Evolutionary conservation across 352 stramenopile genomes (phyloP).

Genomic region (Pythium pyrilobum): DNA sequence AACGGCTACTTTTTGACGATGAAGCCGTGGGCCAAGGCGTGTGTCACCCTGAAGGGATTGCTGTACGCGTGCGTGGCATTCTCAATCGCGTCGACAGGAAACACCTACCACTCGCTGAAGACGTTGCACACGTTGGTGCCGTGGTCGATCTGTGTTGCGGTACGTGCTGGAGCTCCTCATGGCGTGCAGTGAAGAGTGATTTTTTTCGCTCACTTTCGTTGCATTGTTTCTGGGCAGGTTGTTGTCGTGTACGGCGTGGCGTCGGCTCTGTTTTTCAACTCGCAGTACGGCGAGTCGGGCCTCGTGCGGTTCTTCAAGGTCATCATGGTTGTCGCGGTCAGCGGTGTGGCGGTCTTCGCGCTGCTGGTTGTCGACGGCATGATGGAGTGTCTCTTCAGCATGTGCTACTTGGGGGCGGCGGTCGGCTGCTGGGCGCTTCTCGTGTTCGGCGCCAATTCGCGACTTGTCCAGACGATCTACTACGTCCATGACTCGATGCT

Average conservation of each 20-base stretch:
- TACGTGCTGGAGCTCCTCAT: not conserved
- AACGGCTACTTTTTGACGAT: slow-evolving; percentile 86
- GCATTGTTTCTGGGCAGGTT: not conserved
- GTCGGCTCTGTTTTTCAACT: slow-evolving; percentile 28
- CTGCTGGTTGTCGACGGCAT: slow-evolving; percentile 57
- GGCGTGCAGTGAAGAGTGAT: not conserved
- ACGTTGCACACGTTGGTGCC: slow-evolving; percentile 27
- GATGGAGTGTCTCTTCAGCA: slow-evolving; percentile 74
- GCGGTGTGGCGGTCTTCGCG: slow-evolving; percentile 1
- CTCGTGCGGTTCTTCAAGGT: slow-evolving; percentile 36
- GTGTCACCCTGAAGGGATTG: slow-evolving; percentile 78
- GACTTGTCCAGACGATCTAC: slow-evolving; percentile 84
- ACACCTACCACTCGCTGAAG: slow-evolving; percentile 29
- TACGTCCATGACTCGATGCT: slow-evolving; percentile 89
- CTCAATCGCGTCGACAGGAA: slow-evolving; percentile 59
- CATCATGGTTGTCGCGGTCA: slow-evolving; percentile 43
- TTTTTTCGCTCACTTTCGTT: not conserved
- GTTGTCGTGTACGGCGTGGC: slow-evolving; percentile 24
- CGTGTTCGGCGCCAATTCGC: slow-evolving; percentile 66
- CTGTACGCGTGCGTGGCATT: slow-evolving; percentile 78
- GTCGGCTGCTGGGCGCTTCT: slow-evolving; percentile 55
- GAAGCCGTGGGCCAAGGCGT: slow-evolving; percentile 72
- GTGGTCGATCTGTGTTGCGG: slow-evolving; percentile 23
- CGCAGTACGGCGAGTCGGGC: slow-evolving; percentile 28
- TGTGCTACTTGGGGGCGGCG: slow-evolving; percentile 86